Evolutionary conservation across 768 basidiomycete genomes (phyloP), one percentile per base, ranked within the genome.

Genomic region (Multifurca ochricompacta): DNA sequence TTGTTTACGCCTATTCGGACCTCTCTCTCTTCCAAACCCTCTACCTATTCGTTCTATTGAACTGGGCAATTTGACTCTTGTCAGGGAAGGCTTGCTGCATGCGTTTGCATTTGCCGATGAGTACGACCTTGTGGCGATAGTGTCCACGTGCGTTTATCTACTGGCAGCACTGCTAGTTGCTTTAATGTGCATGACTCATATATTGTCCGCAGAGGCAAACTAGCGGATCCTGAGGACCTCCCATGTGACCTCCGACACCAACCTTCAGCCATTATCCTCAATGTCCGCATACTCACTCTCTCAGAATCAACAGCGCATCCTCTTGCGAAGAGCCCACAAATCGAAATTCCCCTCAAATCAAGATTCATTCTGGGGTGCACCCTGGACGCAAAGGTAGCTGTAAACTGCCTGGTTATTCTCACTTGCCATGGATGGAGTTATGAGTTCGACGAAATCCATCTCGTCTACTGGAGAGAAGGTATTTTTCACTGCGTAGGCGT

Each of bases 401-500:
- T 44, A n/a, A 41, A 52, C 30, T 52, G 34, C 39, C 40, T 57
- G 7, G 45, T 52, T 4, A 52, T 57, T 21, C 50, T 57, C 45
- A 57, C 56, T 1, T 57, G 44, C 18, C 56, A 57, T 32, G 50
- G 44, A 36, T 51, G 56, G 50, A 52, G 44, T 30, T 52, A 19
- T 36, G 49, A 51, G 13, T 52, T 57, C 31, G 56, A 57, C 27
- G 56, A 57, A 41, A 48, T 57, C 2, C 45, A 57, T 19, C 50
- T 57, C 1, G 37, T 57, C 27, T 19, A 51, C n/a, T 57, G 56
- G 56, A 57, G n/a, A 52, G 50, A 52, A 28, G 50, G 56, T 45
- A 48, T 27, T 3, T 32, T 47, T 19, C 34, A 52, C 25, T 52
- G 56, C 31, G 56, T 57, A 47, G 3, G 56, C 9, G 6, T 31